A percentile compares a stretch with the other conserved stretches of the same genome.
phyloP scores from a whole-genome alignment of 108 stramenopile genomes.

The Thalassiosira profunda region DNA sequence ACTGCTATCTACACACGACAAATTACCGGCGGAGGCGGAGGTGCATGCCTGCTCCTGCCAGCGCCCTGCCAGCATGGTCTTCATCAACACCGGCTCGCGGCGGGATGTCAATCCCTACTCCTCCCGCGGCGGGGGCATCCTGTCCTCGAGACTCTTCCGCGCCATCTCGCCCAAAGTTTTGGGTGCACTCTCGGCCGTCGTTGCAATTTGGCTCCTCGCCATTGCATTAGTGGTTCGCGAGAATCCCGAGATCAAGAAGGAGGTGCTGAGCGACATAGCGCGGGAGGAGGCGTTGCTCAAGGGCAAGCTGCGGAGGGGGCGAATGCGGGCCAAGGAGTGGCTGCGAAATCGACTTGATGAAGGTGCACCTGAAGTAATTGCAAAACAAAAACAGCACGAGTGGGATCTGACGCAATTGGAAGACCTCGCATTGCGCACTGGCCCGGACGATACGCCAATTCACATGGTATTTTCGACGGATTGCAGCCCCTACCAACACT shows the following conservation, averaged over 20 bases:
- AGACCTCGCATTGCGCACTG: neutral
- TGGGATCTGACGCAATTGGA: neutral
- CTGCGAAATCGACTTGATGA: too few relatives aligned
- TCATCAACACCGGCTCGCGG: too few relatives aligned
- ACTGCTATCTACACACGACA: too few relatives aligned
- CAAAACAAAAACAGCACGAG: neutral
- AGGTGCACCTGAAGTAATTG: too few relatives aligned
- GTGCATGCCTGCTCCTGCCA: too few relatives aligned
- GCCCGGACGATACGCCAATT: neutral
- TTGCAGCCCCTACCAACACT: slow-evolving; percentile 86
- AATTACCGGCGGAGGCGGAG: too few relatives aligned
- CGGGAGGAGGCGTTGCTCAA: neutral
- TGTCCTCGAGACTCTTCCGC: too few relatives aligned
- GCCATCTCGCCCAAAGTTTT: too few relatives aligned
- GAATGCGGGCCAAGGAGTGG: neutral
- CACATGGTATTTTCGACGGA: slow-evolving; percentile 65
- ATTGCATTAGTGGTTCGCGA: neutral
- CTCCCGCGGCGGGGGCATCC: too few relatives aligned
- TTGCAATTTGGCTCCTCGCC: neutral
- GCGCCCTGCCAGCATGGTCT: too few relatives aligned
- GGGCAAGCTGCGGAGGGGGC: neutral
- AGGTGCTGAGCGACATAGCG: neutral
- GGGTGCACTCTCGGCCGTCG: neutral
- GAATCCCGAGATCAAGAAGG: neutral
- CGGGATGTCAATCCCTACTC: too few relatives aligned